Evolutionary conservation across 441 rosid species (phyloP).

Genomic region (Omphalea diandra): DNA sequence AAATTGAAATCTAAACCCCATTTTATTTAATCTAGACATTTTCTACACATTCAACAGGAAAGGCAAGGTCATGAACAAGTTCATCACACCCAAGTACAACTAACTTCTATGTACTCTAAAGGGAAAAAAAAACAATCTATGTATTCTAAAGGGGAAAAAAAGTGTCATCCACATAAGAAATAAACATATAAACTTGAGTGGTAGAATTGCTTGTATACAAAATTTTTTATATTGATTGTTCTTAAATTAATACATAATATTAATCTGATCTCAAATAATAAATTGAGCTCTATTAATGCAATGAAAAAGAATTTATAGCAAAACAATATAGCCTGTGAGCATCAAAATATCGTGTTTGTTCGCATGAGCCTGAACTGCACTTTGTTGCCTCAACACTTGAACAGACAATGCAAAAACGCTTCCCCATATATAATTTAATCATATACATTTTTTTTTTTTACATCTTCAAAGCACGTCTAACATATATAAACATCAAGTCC

Average conservation of each 20-base stretch:
- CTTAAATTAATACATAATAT: not conserved
- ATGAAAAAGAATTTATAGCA: not conserved
- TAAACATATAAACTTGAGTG: not conserved
- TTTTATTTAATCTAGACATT: too few relatives aligned
- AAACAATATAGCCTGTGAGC: not conserved
- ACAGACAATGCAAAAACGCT: not conserved
- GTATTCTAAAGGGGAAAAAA: too few relatives aligned
- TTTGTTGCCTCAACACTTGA: not conserved
- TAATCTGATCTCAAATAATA: not conserved
- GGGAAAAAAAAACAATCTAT: too few relatives aligned
- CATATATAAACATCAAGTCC: conserved; percentile 11
- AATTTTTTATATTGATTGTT: not conserved
- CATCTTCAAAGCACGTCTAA: conserved; percentile 2
- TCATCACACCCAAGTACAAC: too few relatives aligned
- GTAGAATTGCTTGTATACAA: not conserved
- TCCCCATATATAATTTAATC: conserved; percentile 3
- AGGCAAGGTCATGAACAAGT: too few relatives aligned
- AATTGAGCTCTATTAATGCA: not conserved
- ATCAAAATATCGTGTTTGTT: not conserved
- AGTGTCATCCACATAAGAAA: not conserved
- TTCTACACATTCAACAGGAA: too few relatives aligned
- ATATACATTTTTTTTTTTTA: conserved; percentile 25
- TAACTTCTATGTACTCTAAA: too few relatives aligned
- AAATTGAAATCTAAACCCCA: too few relatives aligned
- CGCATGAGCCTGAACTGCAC: not conserved